Evolutionary conservation across 495 filamentous ascomycete species (phyloP).

Genomic region (Penicillium flavigenum): DNA sequence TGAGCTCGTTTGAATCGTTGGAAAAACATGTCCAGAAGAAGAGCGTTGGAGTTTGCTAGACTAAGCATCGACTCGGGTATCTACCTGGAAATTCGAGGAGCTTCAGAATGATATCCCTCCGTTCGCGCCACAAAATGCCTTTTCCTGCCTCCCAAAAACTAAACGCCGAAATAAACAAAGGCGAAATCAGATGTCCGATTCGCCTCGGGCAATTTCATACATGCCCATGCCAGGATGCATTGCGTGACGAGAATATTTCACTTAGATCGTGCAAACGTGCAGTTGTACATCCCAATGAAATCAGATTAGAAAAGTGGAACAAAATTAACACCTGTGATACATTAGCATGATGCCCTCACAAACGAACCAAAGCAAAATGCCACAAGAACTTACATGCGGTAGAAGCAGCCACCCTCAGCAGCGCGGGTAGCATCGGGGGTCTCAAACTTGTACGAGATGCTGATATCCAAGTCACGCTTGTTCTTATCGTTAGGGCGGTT

Average conservation of each 20-base stretch:
- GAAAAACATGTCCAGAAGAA: constrained; percentile 29
- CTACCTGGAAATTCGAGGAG: constrained; percentile 53
- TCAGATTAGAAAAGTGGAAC: constrained; percentile 20
- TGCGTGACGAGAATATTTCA: constrained; percentile 20
- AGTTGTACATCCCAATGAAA: constrained; percentile 24
- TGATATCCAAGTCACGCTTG: constrained; percentile 90
- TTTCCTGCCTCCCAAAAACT: constrained; percentile 42
- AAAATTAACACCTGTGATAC: constrained; percentile 44
- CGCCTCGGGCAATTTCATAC: constrained; percentile 25
- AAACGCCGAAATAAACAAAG: constrained; percentile 39
- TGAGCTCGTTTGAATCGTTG: not conserved
- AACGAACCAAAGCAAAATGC: not conserved
- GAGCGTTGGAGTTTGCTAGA: constrained; percentile 46
- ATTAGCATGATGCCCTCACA: constrained; percentile 26
- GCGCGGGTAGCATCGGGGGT: constrained; percentile 66
- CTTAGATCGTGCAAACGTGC: constrained; percentile 24
- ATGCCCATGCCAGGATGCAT: constrained; percentile 38
- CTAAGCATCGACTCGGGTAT: constrained; percentile 55
- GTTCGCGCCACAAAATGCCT: constrained; percentile 51
- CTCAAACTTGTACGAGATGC: constrained; percentile 76
- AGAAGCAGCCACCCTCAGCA: constrained; percentile 70
- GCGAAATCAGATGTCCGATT: constrained; percentile 24
- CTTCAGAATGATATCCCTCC: constrained; percentile 47
- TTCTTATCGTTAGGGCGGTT: constrained; percentile 93
- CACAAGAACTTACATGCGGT: constrained; percentile 73